Conservation (phyloP, 2,329 filamentous ascomycete species). For the Stromatinia cepivora region DNA sequence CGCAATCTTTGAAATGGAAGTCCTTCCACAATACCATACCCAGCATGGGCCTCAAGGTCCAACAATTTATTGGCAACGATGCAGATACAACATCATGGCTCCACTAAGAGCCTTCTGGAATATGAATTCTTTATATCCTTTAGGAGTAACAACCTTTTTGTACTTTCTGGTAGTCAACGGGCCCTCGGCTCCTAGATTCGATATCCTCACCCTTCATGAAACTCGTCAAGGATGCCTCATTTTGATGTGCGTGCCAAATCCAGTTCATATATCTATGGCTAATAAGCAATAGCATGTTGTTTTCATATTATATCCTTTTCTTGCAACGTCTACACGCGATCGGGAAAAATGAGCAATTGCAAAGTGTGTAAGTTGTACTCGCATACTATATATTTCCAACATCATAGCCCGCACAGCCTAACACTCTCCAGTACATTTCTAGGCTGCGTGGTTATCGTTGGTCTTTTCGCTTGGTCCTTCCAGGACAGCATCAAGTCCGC, state of each 20-base stretch:
- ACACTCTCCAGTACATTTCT: no score
- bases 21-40: no score
- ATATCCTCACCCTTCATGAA: not conserved
- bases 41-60: no score
- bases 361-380: not conserved
- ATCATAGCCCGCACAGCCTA: no score
- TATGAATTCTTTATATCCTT: not conserved
- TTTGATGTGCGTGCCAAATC: not conserved
- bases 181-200: not conserved
- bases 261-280: not conserved
- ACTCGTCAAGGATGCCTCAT: not conserved
- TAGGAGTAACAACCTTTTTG: not conserved
- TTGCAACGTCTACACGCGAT: not conserved
- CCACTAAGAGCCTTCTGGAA: no score
- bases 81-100: no score
- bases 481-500: not conserved
- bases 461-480: no score
- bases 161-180: not conserved
- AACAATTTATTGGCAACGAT: no score
- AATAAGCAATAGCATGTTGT: not conserved
- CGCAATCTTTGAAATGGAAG: not conserved
- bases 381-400: not conserved
- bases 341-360: not conserved
- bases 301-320: not conserved
- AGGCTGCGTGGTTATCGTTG: no score